A percentile compares a stretch with the other conserved stretches of the same genome.
Conservation (phyloP, 148 eudicot genomes). For the Fagopyrum tataricum region DNA sequence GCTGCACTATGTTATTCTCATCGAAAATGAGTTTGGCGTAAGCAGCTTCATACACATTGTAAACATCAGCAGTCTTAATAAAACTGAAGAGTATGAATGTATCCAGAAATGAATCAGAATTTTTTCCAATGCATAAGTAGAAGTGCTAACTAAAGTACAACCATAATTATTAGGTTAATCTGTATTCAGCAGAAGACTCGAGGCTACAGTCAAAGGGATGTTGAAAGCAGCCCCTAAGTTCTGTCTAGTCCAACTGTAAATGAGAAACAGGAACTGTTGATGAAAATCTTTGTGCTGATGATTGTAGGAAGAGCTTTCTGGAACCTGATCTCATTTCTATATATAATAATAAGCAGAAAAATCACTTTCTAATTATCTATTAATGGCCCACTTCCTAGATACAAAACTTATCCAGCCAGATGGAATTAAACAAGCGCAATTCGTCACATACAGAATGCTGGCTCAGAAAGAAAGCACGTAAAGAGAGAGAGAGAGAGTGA, state of each 20-base stretch:
- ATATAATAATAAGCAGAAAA: not conserved
- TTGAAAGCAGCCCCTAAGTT: not conserved
- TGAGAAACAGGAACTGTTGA: not conserved
- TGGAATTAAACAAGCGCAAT: not conserved
- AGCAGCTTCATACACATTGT: not conserved
- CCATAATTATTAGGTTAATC: not conserved
- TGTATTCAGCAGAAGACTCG: not conserved
- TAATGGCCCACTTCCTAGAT: not conserved
- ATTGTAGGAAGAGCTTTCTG: not conserved
- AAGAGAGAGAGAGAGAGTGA: not conserved
- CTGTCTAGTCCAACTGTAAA: not conserved
- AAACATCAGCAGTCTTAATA: not conserved
- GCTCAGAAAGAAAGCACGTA: not conserved
- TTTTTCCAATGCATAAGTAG: not conserved
- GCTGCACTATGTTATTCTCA: not conserved
- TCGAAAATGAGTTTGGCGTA: not conserved
- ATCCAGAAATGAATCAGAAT: not conserved
- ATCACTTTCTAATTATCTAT: not conserved
- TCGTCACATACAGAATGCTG: not conserved
- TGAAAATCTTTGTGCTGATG: not conserved
- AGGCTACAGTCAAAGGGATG: not conserved
- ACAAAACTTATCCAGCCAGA: not conserved
- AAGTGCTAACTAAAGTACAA: not conserved
- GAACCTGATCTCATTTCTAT: not conserved
- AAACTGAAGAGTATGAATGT: not conserved